Base-by-base conservation (phyloP, 768 basidiomycete genomes). In the Cantharellus cinnabarinus region DNA sequence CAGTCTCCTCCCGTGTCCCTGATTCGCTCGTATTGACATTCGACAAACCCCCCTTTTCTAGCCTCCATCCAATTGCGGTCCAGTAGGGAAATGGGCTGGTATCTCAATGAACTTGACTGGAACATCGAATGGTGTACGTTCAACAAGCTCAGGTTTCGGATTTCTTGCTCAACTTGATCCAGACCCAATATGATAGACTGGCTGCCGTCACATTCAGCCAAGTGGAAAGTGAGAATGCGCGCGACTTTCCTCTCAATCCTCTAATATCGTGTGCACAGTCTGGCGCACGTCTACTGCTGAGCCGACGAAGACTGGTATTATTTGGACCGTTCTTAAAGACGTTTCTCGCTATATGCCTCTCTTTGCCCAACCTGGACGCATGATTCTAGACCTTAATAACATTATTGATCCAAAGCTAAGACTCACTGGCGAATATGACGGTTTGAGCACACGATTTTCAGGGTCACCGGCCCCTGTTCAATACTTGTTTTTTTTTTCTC, bases 241-340 rank as follows among this genome's bases (percentile, higher is more conserved):
- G 20, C 20, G 20, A 29, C 20, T 50, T 14, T 34, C 7, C 5
- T 51, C 5, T 41, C 40, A 34, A 61, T 7, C 15, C 39, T 58
- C 15, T 39, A 7, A n/a, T n/a, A 50, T 53, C 38, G 38, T 54
- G 7, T 54, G 56, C 56, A 57, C 53, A 84, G 82, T 86, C 56
- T 85, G 85, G 85, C 74, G 85, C 42, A 85, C 82, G 20, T 85
- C 83, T 0, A 88, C 85, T 15, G 80, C 85, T 0, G 85, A 88
- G 67, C 85, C 85, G 0, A 81, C 79, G 0, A 64, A 63, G 10
- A 73, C 76, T 2, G 85, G 85, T 5, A 85, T 87, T 61, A 80
- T 85, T 55, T 87, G 84, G 85, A 85, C 83, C 0, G 81, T 76
- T 59, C 67, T 79, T 63, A 87, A 87, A 66, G 85, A 88, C 63